Percentiles rank a stretch among this genome's conserved stretches.
Conservation (phyloP, 2,329 filamentous ascomycete species). For the Plenodomus biglobosus region DNA sequence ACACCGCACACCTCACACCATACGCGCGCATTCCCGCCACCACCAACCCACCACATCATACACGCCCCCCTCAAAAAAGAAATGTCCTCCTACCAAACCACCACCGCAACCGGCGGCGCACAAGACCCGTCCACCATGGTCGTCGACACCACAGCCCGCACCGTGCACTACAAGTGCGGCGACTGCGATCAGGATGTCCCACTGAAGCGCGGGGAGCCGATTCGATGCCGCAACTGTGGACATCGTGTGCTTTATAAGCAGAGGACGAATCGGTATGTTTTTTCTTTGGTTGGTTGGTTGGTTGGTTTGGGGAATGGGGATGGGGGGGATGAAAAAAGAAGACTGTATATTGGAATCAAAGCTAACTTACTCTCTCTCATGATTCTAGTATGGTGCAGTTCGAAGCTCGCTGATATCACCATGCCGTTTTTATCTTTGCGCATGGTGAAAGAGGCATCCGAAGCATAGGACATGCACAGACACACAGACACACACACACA, state of each 20-base stretch:
- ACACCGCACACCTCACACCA: neutral
- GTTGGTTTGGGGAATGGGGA: neutral
- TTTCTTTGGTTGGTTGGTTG: too few relatives aligned
- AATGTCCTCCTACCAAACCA: neutral
- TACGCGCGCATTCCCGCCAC: neutral
- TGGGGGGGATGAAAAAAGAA: neutral
- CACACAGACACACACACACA: too few relatives aligned
- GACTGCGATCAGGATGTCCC: slow-evolving; percentile 80
- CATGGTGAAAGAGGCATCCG: too few relatives aligned
- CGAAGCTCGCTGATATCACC: slow-evolving; percentile 85
- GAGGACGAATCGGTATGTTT: slow-evolving; percentile 85
- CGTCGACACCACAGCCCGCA: slow-evolving; percentile 47
- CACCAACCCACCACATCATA: neutral
- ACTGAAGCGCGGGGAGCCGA: slow-evolving; percentile 75
- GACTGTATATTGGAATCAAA: too few relatives aligned
- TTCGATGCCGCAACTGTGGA: slow-evolving; percentile 89
- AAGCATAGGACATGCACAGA: too few relatives aligned
- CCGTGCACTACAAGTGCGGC: slow-evolving; percentile 64
- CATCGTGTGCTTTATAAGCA: slow-evolving; percentile 97
- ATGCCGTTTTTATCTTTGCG: too few relatives aligned
- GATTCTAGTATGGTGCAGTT: slow-evolving; percentile 91
- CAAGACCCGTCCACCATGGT: neutral
- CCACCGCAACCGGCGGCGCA: neutral
- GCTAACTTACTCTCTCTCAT: too few relatives aligned
- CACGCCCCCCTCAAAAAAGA: too few relatives aligned